A percentile compares a stretch with the other conserved stretches of the same genome.
Evolutionary conservation across 768 basidiomycete genomes (phyloP).

Genomic region (Cystobasidium tubakii): DNA sequence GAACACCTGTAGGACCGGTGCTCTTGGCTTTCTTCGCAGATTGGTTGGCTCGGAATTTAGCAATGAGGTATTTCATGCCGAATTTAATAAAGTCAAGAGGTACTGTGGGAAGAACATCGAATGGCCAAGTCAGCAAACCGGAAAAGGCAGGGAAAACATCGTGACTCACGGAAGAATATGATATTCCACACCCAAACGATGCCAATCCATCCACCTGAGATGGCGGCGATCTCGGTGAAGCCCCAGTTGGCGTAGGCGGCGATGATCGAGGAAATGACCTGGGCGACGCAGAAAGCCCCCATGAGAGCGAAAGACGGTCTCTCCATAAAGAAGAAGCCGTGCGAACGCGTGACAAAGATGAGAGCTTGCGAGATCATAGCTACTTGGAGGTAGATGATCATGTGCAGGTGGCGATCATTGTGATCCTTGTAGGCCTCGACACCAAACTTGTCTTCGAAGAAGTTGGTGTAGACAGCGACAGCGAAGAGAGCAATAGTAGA

Average conservation of each 20-base stretch:
- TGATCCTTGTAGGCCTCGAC: slow-evolving; percentile 56
- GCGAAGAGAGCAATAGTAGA: slow-evolving; percentile 58
- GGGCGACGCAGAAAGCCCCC: slow-evolving; percentile 83
- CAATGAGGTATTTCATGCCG: slow-evolving; percentile 89
- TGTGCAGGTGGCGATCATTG: slow-evolving; percentile 55
- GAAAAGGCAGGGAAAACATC: too few relatives aligned
- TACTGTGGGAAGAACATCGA: slow-evolving; percentile 56
- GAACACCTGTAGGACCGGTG: slow-evolving; percentile 57
- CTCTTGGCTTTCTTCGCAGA: slow-evolving; percentile 49
- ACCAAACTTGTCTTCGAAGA: slow-evolving; percentile 82
- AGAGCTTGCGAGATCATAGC: slow-evolving; percentile 98
- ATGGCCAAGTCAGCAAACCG: slow-evolving; percentile 2
- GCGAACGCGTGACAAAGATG: slow-evolving; percentile 39
- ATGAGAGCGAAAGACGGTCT: slow-evolving; percentile 83
- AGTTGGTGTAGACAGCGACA: slow-evolving; percentile 75
- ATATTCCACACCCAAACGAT: slow-evolving; percentile 77
- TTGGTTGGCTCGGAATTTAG: slow-evolving; percentile 65
- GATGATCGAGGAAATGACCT: slow-evolving; percentile 91
- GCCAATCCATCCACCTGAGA: slow-evolving; percentile 93
- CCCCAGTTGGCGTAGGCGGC: slow-evolving; percentile 89
- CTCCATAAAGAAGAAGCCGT: slow-evolving; percentile 91
- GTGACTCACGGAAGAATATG: slow-evolving; percentile 24
- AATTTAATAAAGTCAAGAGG: slow-evolving; percentile 86
- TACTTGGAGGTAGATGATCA: slow-evolving; percentile 89
- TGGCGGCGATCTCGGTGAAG: slow-evolving; percentile 71